A percentile compares a stretch with the other conserved stretches of the same genome.
phyloP scores from a whole-genome alignment of 2,329 filamentous ascomycete species.

The Trichocomaceae sp. region DNA sequence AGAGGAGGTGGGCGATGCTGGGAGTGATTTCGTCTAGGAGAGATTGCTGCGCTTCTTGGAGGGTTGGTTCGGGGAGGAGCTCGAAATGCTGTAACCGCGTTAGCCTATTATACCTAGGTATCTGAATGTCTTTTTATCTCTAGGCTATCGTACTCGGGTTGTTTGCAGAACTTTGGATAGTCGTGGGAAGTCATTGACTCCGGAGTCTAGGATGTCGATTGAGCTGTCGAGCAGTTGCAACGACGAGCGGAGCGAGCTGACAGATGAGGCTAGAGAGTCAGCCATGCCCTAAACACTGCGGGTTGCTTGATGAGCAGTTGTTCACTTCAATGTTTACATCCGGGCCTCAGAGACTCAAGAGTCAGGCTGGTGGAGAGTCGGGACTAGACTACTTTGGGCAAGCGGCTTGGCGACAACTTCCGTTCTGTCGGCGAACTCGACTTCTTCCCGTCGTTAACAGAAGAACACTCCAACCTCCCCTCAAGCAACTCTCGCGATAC shows the following conservation, averaged over 20 bases:
- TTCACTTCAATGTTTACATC: slow-evolving; percentile 6
- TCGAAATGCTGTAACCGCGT: slow-evolving; percentile 67
- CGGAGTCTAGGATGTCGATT: slow-evolving; percentile 56
- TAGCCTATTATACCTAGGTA: no score
- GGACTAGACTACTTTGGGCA: slow-evolving; percentile 11
- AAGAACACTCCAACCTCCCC: slow-evolving; percentile 22
- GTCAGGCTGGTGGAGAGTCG: neutral
- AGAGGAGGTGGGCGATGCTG: slow-evolving; percentile 70
- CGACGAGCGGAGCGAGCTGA: slow-evolving; percentile 54
- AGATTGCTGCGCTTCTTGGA: slow-evolving; percentile 73
- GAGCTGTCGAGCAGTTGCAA: slow-evolving; percentile 57
- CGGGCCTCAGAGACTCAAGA: neutral
- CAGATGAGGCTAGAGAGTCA: slow-evolving; percentile 52
- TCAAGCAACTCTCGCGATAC: slow-evolving; percentile 17
- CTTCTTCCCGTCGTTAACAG: slow-evolving; percentile 27
- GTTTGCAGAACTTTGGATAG: slow-evolving; percentile 58
- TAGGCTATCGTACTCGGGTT: slow-evolving; percentile 45
- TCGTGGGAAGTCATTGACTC: slow-evolving; percentile 58
- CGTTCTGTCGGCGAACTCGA: slow-evolving; percentile 26
- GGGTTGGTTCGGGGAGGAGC: slow-evolving; percentile 75
- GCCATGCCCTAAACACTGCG: slow-evolving; percentile 27
- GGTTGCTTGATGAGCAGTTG: neutral
- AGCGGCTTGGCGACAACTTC: slow-evolving; percentile 20
- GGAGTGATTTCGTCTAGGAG: slow-evolving; percentile 86
- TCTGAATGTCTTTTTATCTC: no score